A percentile compares a stretch with the other conserved stretches of the same genome.
These are phyloP conservation scores for Hyparrhenia diplandra DNA, from an alignment of 176 grass and related monocot species.

Conservation along the genomic window DNA sequence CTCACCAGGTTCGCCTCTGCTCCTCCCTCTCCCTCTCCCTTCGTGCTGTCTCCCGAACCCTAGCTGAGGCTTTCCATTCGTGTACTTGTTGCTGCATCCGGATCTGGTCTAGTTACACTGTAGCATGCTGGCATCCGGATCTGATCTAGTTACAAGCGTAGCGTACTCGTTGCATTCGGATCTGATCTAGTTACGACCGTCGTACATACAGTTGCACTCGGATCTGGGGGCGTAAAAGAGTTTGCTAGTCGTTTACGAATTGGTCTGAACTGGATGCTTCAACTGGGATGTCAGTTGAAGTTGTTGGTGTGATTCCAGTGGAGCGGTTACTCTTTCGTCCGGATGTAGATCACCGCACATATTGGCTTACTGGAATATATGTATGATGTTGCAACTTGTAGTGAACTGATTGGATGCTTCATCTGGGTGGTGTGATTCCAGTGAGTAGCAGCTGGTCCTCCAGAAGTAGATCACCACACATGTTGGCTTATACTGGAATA, in stretches of 20 bases:
- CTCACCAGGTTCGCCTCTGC: neutral
- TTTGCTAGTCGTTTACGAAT: neutral
- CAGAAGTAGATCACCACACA: too few species aligned
- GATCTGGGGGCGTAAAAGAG: neutral
- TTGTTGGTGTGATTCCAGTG: neutral
- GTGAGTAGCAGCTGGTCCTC: too few species aligned
- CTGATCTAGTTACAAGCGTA: neutral
- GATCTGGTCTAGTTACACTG: neutral
- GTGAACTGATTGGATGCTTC: too few species aligned
- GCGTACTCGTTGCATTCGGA: too few species aligned
- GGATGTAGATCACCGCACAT: too few species aligned
- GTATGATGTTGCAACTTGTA: too few species aligned
- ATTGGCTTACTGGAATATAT: too few species aligned
- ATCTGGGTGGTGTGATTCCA: too few species aligned
- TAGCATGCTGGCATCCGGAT: neutral
- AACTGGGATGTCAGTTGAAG: neutral
- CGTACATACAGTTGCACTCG: neutral
- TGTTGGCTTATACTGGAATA: too few species aligned
- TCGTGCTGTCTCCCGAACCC: neutral
- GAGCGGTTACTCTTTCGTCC: too few species aligned
- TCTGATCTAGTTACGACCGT: neutral
- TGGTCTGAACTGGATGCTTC: neutral
- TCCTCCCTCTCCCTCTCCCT: neutral
- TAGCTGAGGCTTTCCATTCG: neutral
- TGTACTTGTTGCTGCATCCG: neutral